Evolutionary conservation across 2,329 filamentous ascomycete genomes (phyloP).

Genomic region (Alternaria arbusti): DNA sequence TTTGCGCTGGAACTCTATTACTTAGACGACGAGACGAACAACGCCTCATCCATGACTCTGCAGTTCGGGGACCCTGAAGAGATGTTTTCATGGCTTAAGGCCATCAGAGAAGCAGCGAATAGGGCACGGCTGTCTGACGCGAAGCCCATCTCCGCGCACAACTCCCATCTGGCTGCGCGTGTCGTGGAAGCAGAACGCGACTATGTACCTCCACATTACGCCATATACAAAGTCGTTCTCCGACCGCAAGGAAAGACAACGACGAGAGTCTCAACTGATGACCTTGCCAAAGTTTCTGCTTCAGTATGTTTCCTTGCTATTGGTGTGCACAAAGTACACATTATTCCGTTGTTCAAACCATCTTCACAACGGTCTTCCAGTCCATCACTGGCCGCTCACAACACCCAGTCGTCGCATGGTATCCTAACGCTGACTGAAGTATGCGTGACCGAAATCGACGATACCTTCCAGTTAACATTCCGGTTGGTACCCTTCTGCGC

Average conservation of each 20-base stretch:
- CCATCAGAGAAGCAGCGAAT: constrained; percentile 66
- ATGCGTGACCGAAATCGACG: constrained; percentile 66
- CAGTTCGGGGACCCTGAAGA: constrained; percentile 70
- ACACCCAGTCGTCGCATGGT: constrained; percentile 63
- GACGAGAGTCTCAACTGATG: constrained; percentile 67
- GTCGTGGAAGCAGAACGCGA: constrained; percentile 70
- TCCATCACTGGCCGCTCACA: constrained; percentile 59
- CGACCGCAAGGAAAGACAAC: constrained; percentile 64
- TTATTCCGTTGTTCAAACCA: constrained; percentile 69
- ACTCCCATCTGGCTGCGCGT: constrained; percentile 67
- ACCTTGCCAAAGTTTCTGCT: constrained; percentile 68
- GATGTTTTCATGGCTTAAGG: constrained; percentile 68
- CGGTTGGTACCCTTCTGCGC: constrained; percentile 46
- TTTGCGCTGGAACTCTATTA: constrained; percentile 72
- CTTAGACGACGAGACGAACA: constrained; percentile 68
- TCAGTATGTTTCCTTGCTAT: constrained; percentile 72
- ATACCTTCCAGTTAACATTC: constrained; percentile 71
- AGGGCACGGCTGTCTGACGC: constrained; percentile 60
- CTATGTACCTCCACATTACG: constrained; percentile 71
- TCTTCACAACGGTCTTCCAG: constrained; percentile 61
- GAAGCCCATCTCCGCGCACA: constrained; percentile 62
- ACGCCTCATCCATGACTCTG: constrained; percentile 67
- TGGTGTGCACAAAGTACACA: constrained; percentile 71
- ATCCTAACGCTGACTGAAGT: constrained; percentile 68
- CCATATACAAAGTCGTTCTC: constrained; percentile 72